Evolutionary conservation across 441 rosid genomes (phyloP).

Genomic region (Populus trichocarpa): DNA sequence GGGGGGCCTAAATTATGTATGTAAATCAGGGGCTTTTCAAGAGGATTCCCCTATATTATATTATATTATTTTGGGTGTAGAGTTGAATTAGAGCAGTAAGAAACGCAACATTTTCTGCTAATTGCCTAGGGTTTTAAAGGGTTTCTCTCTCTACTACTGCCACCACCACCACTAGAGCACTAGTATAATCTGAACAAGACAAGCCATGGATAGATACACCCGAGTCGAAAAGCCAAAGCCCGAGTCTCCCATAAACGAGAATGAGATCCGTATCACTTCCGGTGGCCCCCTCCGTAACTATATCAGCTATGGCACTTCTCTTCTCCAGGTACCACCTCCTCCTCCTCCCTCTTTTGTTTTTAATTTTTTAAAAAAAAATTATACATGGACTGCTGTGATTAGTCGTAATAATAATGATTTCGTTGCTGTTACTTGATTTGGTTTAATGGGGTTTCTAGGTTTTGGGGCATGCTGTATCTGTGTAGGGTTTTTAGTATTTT

Average conservation of each 20-base stretch:
- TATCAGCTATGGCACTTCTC: constrained; percentile 78
- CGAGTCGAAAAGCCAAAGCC: constrained; percentile 82
- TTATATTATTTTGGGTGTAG: neutral
- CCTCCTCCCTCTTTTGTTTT: neutral
- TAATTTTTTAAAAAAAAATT: neutral
- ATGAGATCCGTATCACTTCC: constrained; percentile 96
- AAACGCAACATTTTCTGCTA: neutral
- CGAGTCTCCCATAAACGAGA: constrained; percentile 73
- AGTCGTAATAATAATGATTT: no score
- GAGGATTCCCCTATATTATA: neutral
- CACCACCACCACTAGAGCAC: constrained; percentile 18
- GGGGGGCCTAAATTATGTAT: neutral
- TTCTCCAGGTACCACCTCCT: constrained; percentile 57
- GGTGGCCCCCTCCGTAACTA: constrained; percentile 81
- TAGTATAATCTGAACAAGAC: no score
- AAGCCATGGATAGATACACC: constrained; percentile 78
- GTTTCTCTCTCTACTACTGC: constrained; percentile 21
- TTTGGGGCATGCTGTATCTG: neutral
- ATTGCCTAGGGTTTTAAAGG: constrained; percentile 27
- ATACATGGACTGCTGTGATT: neutral
- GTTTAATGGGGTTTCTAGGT: neutral
- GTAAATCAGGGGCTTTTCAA: neutral
- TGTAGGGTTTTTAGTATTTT: neutral
- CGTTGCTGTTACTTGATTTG: neutral
- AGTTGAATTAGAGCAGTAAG: neutral